Evolutionary conservation across 169 alveolate species (phyloP), one percentile per base, ranked within the genome.

Genomic region (Cryptosporidium sp.): DNA sequence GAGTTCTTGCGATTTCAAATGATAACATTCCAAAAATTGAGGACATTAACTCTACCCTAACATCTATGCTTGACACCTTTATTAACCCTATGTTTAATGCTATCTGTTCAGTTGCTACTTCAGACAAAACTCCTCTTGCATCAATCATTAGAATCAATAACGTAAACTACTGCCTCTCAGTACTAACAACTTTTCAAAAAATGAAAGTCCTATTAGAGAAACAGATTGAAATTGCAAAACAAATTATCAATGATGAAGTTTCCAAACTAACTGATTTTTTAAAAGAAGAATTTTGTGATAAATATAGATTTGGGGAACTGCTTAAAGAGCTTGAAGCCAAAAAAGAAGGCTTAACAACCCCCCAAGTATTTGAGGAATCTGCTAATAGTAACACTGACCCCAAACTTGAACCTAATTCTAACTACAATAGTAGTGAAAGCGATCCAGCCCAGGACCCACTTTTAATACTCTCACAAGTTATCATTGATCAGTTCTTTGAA

Each of bases 71-170:
- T 3, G 89, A 80, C 33, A 44, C 89, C 52, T 80, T 80, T 51
- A 80, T 80, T 21, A 80, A 62, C 23, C 89, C 89, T 8, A 80
- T 80, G 89, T 45, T 80, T 29, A 80, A 80, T 29, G 68, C 67
- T 39, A 80, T 80, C 37, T 80, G 89, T 35, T 44, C 80, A 16
- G 75, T 48, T n/a, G 12, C 75, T 33, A 33, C 73, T 26, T 31
- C 68, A 61, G 45, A 61, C 21, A 33, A 65, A 51, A 62, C 75
- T 33, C 73, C 75, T 12, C 44, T 65, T 12, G 14, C 68, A 10
- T 80, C 80, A 14, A 62, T 80, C 6, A 80, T 80, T 39, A 8
- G 75, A 10, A 80, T 80, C 14, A 80, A 80, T 48, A 80, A 80
- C 70, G 35, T 80, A 37, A 42, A n/a, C 33, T 62, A 80, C 39